Percentiles rank a stretch among this genome's conserved stretches.
These are phyloP conservation scores for Auricularia auricula-judae DNA, from an alignment of 768 basidiomycete species.

Conservation along the genomic window DNA sequence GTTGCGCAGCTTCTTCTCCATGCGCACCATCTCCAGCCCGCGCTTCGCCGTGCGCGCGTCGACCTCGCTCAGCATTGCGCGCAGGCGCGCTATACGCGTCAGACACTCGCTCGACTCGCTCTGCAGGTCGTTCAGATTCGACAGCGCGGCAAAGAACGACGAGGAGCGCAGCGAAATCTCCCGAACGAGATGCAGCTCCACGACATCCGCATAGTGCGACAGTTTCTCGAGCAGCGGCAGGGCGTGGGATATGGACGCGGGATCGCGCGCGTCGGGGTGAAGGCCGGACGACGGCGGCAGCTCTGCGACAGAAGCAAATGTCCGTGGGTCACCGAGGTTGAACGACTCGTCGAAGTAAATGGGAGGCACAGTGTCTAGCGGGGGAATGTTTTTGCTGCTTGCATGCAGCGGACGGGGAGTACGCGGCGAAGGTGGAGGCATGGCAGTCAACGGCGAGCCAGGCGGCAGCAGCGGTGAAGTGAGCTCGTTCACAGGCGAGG, in stretches of 20 bases:
- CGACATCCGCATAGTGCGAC: conserved; percentile 83
- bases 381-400: conserved; percentile 32
- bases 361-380: conserved; percentile 63
- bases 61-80: conserved; percentile 59
- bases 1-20: conserved; percentile 50
- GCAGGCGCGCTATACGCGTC: conserved; percentile 59
- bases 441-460: background rate
- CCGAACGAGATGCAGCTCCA: conserved; percentile 88
- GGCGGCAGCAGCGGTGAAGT: background rate
- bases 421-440: background rate
- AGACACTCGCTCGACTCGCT: conserved; percentile 81
- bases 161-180: conserved; percentile 86
- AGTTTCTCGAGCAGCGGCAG: conserved; percentile 78
- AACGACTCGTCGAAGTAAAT: conserved; percentile 75
- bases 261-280: conserved; percentile 33
- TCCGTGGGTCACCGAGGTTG: conserved; percentile 69
- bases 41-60: conserved; percentile 68
- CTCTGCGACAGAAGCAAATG: conserved; percentile 68
- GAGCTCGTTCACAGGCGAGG: conserved; percentile 1
- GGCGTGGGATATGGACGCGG: conserved; percentile 51
- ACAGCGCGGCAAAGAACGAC: conserved; percentile 92
- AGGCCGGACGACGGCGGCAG: conserved; percentile 17
- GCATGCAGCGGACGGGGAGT: background rate
- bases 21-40: conserved; percentile 64
- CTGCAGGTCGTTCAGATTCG: conserved; percentile 88